Percentiles rank a stretch among this genome's conserved stretches.
Conservation (phyloP, 1,284 basidiomycete species). For the Sporisorium iseilematis-ciliati region DNA sequence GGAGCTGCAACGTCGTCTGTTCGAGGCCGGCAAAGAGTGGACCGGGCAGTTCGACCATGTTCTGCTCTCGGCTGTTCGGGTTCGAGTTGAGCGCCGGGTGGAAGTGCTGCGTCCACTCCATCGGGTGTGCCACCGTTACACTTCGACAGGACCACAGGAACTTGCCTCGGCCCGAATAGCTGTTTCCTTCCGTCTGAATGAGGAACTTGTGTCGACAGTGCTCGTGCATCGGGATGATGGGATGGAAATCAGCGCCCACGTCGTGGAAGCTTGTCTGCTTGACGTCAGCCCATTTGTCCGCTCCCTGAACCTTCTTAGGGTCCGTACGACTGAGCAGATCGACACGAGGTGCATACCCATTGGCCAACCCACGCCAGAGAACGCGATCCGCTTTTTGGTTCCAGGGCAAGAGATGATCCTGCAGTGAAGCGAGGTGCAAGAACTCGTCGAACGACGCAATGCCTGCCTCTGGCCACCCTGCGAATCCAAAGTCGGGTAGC, state of each 20-base stretch:
- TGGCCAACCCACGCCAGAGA: constrained; percentile 53
- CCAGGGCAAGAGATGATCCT: constrained; percentile 47
- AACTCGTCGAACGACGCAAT: constrained; percentile 55
- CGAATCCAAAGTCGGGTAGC: constrained; percentile 59
- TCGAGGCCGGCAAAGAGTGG: constrained; percentile 46
- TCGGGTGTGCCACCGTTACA: constrained; percentile 46
- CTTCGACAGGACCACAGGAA: constrained; percentile 49
- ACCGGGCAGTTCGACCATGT: constrained; percentile 45
- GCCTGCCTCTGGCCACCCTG: constrained; percentile 57
- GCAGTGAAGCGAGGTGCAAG: constrained; percentile 22
- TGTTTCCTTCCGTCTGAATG: constrained; percentile 60
- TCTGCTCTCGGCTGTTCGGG: constrained; percentile 26
- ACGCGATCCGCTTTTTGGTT: constrained; percentile 28
- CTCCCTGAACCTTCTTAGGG: constrained; percentile 12
- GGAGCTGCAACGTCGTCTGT: constrained; percentile 23
- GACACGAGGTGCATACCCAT: constrained; percentile 39
- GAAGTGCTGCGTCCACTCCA: constrained; percentile 65
- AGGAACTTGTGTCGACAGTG: constrained; percentile 57
- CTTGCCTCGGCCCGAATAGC: constrained; percentile 55
- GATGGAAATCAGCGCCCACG: constrained; percentile 29
- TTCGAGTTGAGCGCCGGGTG: constrained; percentile 54
- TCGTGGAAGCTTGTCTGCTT: constrained; percentile 56
- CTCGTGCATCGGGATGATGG: constrained; percentile 49
- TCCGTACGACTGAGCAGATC: constrained; percentile 44
- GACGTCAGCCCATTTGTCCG: constrained; percentile 52